Evolutionary conservation across 768 basidiomycete species (phyloP).

Genomic region (Boletales sp.): DNA sequence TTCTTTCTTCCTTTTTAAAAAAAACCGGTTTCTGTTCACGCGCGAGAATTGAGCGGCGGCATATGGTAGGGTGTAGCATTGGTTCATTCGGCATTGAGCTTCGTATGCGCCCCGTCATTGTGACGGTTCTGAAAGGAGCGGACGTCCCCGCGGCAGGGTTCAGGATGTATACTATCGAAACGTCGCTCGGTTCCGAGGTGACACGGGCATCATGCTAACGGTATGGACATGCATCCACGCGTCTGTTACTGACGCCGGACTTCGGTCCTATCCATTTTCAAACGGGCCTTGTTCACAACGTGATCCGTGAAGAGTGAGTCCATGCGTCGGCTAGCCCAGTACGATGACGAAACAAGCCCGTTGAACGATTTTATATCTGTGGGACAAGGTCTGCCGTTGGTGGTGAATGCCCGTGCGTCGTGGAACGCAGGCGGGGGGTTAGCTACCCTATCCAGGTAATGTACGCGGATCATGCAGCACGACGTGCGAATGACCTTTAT

Average conservation of each 20-base stretch:
- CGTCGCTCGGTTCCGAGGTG: not conserved
- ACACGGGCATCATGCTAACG: slow-evolving; percentile 7
- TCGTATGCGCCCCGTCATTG: not conserved
- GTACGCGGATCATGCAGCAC: not conserved
- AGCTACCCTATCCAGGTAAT: slow-evolving; percentile 10
- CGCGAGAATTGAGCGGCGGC: not conserved
- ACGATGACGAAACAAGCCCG: not conserved
- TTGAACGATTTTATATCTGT: slow-evolving; percentile 11
- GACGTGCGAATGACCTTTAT: not conserved
- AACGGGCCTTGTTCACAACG: slow-evolving; percentile 6
- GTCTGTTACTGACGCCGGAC: too few species aligned
- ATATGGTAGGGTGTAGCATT: slow-evolving; percentile 12
- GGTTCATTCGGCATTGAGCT: slow-evolving; percentile 6
- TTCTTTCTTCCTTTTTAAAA: not conserved
- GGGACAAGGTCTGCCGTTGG: not conserved
- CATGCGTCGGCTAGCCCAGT: not conserved
- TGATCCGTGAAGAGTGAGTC: slow-evolving; percentile 10
- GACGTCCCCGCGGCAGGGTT: slow-evolving; percentile 1
- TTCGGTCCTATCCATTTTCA: slow-evolving; percentile 9
- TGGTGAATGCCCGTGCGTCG: not conserved
- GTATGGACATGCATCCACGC: not conserved
- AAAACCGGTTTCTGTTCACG: not conserved
- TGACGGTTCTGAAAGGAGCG: not conserved
- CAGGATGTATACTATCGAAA: slow-evolving; percentile 11
- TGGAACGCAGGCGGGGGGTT: not conserved